Evolutionary conservation across 2,329 filamentous ascomycete species (phyloP), one percentile per base, ranked within the genome.

Genomic region (Boeremia lycopersici): DNA sequence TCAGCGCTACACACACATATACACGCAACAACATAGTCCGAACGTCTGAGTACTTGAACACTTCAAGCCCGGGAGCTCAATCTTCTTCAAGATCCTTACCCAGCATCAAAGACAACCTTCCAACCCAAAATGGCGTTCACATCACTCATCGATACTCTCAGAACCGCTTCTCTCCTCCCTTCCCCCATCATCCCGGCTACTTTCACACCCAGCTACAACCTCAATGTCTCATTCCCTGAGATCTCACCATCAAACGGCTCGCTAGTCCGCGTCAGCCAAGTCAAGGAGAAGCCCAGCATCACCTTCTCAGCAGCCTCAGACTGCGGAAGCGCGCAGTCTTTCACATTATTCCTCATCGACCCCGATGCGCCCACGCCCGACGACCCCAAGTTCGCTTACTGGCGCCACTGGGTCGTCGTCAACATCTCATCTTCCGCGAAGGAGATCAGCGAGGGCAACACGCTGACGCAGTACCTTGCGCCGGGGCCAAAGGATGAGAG

Each of bases 291-390:
- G 9, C 68, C 70, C 11, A 52, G 15, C 26, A 54, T 67, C 19
- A 51, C 50, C 33, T 56, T 67, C 79, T 33, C 64, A 56, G 6
- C 79, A 76, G 41, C 53, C 59, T 2, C 57, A 6, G 12, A 31
- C 39, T 3, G 35, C 0, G 30, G 25, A 12, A 51, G 56, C 26
- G 15, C 51, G 3, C 48, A 53, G 42, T 59, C 76, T 1, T 84
- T 81, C 67, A 75, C 77, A 31, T 70, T 83, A 45, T 70, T 84
- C 58, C 73, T 84, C 35, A 74, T 83, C 19, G 82, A 84, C 50
- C 81, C 82, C 0, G 82, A 84, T 54, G 82, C 82, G 17, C 82
- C 82, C 0, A 84, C 81, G 0, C 82, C 82, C 0, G 79, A 81
- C 31, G 79, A 84, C 45, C 81, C 80, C 6, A 83, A 81, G 61